Evolutionary conservation across 305 asterid genomes (phyloP).

Genomic region (Petunia hybrid): DNA sequence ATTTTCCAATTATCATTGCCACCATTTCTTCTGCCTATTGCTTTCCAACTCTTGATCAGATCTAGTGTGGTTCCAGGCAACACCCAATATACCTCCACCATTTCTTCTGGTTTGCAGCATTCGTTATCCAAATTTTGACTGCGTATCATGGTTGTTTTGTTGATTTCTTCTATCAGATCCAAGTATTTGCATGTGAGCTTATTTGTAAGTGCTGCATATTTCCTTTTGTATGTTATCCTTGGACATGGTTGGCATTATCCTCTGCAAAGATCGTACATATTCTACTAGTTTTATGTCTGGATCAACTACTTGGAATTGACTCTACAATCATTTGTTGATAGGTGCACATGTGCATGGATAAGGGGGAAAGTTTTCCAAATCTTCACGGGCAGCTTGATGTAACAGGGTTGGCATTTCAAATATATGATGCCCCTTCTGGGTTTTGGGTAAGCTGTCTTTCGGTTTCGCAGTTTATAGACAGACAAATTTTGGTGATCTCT

Average conservation of each 20-base stretch:
- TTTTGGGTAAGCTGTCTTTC: constrained; percentile 70
- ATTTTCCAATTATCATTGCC: too few species aligned
- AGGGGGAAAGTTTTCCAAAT: constrained; percentile 93
- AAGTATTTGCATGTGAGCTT: constrained; percentile 4
- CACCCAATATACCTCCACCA: too few species aligned
- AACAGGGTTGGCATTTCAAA: constrained; percentile 86
- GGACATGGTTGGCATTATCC: constrained; percentile 29
- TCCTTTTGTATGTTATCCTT: constrained; percentile 22
- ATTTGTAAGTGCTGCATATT: constrained; percentile 18
- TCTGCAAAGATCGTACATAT: constrained; percentile 4
- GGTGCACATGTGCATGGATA: constrained; percentile 99
- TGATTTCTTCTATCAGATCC: constrained; percentile 22
- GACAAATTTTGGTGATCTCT: neutral
- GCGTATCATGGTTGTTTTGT: neutral
- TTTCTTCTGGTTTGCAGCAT: too few species aligned
- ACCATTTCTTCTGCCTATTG: too few species aligned
- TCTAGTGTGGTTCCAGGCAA: too few species aligned
- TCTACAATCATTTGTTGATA: constrained; percentile 42
- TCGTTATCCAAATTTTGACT: neutral
- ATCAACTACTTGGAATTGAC: constrained; percentile 20
- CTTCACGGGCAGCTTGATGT: constrained; percentile 99
- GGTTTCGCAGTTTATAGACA: neutral
- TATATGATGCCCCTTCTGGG: constrained; percentile 88
- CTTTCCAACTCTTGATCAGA: too few species aligned
- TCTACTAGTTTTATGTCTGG: constrained; percentile 22